These are phyloP conservation scores for Acer campestre DNA, from an alignment of 345 rosid genomes.

Conservation along the genomic window DNA sequence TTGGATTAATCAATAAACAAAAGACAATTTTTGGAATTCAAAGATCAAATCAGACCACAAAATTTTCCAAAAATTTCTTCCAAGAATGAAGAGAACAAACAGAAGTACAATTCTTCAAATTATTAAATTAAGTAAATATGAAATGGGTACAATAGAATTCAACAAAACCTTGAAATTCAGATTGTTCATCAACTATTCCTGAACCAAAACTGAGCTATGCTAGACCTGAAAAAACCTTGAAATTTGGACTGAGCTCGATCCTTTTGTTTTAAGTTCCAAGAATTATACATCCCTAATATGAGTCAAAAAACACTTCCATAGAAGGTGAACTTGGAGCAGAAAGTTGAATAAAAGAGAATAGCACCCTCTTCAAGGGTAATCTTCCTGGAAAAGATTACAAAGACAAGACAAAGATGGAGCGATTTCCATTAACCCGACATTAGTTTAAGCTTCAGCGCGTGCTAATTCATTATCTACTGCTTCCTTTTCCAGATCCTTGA, in stretches of 20 bases:
- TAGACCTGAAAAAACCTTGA: not conserved
- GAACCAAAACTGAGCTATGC: not conserved
- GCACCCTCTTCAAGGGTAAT: not conserved
- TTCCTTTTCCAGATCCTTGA: slow-evolving; percentile 77
- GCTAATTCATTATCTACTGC: slow-evolving; percentile 30
- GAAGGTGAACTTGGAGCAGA: not conserved
- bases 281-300: not conserved
- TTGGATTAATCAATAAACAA: not conserved
- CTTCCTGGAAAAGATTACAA: not conserved
- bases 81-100: not conserved
- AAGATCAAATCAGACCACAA: not conserved
- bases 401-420: not conserved
- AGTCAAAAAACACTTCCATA: slow-evolving; percentile 2
- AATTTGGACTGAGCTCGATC: not conserved
- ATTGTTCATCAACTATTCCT: not conserved
- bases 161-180: not conserved
- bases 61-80: not conserved
- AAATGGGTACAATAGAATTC: not conserved
- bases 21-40: not conserved
- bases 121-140: not conserved
- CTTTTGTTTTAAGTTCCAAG: not conserved
- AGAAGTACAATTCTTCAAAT: not conserved
- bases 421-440: not conserved
- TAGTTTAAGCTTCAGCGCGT: slow-evolving; percentile 28
- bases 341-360: not conserved